Evolutionary conservation across 805 yeast species (phyloP).

Genomic region (Zygotorulaspora danielsina): DNA sequence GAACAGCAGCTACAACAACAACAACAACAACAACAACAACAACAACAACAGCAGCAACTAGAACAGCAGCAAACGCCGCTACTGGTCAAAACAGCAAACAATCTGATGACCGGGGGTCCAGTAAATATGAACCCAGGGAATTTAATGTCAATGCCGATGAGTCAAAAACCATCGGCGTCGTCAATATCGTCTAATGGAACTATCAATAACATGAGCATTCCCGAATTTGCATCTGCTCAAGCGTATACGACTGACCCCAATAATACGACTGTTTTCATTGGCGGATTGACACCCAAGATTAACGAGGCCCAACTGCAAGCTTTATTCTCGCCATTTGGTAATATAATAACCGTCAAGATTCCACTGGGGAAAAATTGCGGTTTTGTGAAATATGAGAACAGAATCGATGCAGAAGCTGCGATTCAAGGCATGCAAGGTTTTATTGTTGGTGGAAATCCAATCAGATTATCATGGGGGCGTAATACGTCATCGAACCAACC

Average conservation of each 20-base stretch:
- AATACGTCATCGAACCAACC: slow-evolving; percentile 9
- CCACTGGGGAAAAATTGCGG: slow-evolving; percentile 82
- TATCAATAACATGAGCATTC: slow-evolving; percentile 3
- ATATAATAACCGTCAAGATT: slow-evolving; percentile 61
- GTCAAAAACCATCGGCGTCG: slow-evolving; percentile 8
- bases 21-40: slow-evolving; percentile 10
- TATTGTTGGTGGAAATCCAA: slow-evolving; percentile 66
- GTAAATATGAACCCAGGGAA: slow-evolving; percentile 6
- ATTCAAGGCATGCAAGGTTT: slow-evolving; percentile 77
- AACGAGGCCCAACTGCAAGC: slow-evolving; percentile 57
- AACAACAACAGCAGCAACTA: slow-evolving; percentile 11
- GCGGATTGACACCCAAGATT: slow-evolving; percentile 62
- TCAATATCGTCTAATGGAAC: slow-evolving; percentile 7
- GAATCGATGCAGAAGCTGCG: slow-evolving; percentile 74
- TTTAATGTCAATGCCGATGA: slow-evolving; percentile 12
- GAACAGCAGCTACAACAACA: slow-evolving; percentile 19
- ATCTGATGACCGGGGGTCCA: slow-evolving; percentile 9
- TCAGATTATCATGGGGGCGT: slow-evolving; percentile 74
- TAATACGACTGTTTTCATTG: slow-evolving; percentile 74
- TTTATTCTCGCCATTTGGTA: slow-evolving; percentile 71
- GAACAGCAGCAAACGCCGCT: slow-evolving; percentile 13
- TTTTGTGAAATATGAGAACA: slow-evolving; percentile 59
- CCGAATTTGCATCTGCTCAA: slow-evolving; percentile 23
- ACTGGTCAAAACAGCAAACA: slow-evolving; percentile 14
- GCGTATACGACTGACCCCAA: slow-evolving; percentile 44